A percentile compares a stretch with the other conserved stretches of the same genome.
phyloP scores from a whole-genome alignment of 305 asterid genomes.

The Fraxinus xanthoxyloides region DNA sequence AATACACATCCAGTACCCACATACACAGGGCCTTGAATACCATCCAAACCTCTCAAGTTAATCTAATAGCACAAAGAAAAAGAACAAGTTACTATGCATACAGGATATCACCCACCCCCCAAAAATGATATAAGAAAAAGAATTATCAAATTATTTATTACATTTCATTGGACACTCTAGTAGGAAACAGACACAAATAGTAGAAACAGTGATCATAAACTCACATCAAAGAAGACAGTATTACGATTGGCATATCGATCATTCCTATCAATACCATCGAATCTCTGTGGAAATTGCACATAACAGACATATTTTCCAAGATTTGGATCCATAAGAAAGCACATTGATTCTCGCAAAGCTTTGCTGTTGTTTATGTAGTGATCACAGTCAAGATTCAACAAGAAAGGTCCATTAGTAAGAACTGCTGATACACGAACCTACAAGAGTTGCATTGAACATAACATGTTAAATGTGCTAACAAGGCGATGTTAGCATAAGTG shows the following conservation, averaged over 20 bases:
- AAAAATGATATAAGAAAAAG: neutral
- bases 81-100: conserved; percentile 16
- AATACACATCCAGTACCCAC: conserved; percentile 99
- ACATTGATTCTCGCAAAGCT: conserved; percentile 96
- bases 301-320: conserved; percentile 96
- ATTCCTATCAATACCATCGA: conserved; percentile 86
- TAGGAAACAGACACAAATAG: conserved; percentile 19
- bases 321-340: conserved; percentile 94
- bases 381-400: conserved; percentile 98
- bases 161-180: neutral
- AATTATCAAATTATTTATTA: neutral
- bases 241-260: conserved; percentile 97
- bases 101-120: neutral
- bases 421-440: conserved; percentile 98
- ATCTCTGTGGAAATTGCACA: conserved; percentile 96
- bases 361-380: conserved; percentile 96
- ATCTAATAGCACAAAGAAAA: conserved; percentile 44
- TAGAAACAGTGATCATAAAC: conserved; percentile 25
- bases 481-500: conserved; percentile 2
- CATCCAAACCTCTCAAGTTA: conserved; percentile 97
- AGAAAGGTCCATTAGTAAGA: conserved; percentile 95
- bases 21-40: conserved; percentile 97
- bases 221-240: conserved; percentile 95
- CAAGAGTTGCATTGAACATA: conserved; percentile 16
- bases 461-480: conserved; percentile 23